Base-by-base conservation (phyloP, 106 monocot genomes). In the Gastrodia elata region DNA sequence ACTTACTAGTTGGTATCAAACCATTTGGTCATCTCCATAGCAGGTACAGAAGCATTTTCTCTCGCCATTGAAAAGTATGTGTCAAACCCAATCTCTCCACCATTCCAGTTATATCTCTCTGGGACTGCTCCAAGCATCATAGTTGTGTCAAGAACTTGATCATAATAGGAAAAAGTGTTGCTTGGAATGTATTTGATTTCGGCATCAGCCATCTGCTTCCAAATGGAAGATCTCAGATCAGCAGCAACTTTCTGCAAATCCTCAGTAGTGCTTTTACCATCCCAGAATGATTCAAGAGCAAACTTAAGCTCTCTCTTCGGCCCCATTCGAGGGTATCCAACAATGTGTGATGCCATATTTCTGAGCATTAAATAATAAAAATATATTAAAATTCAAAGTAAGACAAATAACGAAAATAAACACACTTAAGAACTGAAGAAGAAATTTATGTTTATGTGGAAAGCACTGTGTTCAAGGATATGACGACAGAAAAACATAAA, bases 21-120 rank as follows among this genome's bases (percentile, higher is more conserved):
- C 95, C 95, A 96, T 84, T 96, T 96, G 80, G 95, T 96, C 95
- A 96, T 96, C 82, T 96, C 95, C 95, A 96, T 96, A 55, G 95
- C 92, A 73, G 95, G 92, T 7, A 96, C 87, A 32, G 92, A 77
- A 73, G 92, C 95, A 83, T 96, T 92, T 38, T 92, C 95, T 77
- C 95, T 87, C 25, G 95, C 95, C 95, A 96, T 96, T 8, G 95
- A 90, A 74, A 96, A 96, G 77, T 87, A 96, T 57, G 77, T 86
- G 49, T 82, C 87, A 39, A 90, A 92, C 22, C 92, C 95, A 69
- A 96, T 96, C 78, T 96, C 95, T 26, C 95, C 89, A 36, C 87
- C 95, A 37, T 73, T 79, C 83, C 85, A 96, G 10, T 83, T 83
- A 68, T 96, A 96, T 64, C 95, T 83, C 35, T 87, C 78, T 39